Base-by-base conservation (phyloP, 2,329 filamentous ascomycete genomes). In the Niveomyces coronatus region DNA sequence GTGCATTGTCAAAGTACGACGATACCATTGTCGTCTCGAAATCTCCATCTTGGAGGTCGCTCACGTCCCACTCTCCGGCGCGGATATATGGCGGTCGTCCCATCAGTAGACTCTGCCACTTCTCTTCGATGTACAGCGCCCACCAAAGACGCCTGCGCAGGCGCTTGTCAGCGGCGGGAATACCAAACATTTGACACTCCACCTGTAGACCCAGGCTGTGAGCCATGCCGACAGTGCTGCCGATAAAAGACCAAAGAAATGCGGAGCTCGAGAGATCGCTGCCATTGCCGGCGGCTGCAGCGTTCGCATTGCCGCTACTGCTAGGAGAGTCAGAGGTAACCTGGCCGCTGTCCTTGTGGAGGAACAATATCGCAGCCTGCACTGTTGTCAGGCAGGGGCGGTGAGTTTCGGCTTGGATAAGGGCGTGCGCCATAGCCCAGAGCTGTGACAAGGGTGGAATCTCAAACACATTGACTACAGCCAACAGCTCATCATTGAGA, bases 121-220 rank as follows among this genome's bases (percentile, higher is more conserved):
- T 62, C 26, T 63, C 60, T 39, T 62, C 55, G 13, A 53, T 44
- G 33, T 60, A 63, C 5, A 62, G 45, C 5, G 56, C 56, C 60
- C 60, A 63, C 58, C 60, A 63, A 7, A 63, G 44, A 5, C 60
- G 48, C 15, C 56, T 45, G 3, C 60, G 53, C 7, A 62, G 47
- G 9, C 57, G 49, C 37, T 60, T 60, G 37, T 62, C 59, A 51
- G 55, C 57, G 2, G 49, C 45, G 2, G 59, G 58, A 29, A 62
- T 54, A 3, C 56, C 57, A 54, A 58, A 60, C 45, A 52, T 53
- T 8, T 49, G 51, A 26, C 53, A 58, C 41, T 62, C 57, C 3
- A 61, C 48, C 36, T 61, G 56, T 17, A 62, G 47, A 1, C 57
- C 58, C 2, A 62, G 47, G 9, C 52, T 53, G 7, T 49, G 49